Conservation (phyloP, 2,329 filamentous ascomycete genomes). For the Tolypocladium ophioglossoides region DNA sequence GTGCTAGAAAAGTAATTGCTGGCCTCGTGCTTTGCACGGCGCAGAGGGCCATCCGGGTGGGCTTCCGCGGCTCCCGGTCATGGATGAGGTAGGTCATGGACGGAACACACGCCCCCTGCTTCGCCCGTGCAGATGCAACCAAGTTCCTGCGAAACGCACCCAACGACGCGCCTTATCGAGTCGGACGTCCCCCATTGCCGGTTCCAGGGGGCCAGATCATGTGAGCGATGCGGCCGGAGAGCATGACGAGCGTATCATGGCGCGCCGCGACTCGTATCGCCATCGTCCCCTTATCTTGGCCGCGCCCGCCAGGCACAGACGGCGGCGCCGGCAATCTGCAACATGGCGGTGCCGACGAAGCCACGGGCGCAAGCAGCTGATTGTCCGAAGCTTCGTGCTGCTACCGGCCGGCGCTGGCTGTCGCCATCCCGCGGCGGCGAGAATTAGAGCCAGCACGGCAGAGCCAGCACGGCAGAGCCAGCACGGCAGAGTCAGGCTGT, state of each 20-base stretch:
- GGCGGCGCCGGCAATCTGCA: neutral
- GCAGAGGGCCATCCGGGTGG: no score
- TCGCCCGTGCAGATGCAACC: neutral
- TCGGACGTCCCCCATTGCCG: neutral
- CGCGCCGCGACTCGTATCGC: neutral
- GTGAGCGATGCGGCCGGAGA: no score
- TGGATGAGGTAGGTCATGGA: no score
- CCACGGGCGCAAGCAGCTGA: neutral
- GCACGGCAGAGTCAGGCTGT: no score
- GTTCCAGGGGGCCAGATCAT: neutral
- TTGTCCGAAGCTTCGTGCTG: neutral
- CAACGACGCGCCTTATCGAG: neutral
- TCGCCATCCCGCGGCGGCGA: neutral
- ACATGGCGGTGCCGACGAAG: neutral
- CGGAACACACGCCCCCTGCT: no score
- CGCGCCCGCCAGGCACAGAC: neutral
- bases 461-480: no score
- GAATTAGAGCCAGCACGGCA: no score
- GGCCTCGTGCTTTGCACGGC: no score
- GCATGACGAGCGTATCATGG: neutral
- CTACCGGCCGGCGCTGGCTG: neutral
- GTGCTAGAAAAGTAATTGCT: no score
- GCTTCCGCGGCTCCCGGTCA: no score
- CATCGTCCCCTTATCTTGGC: neutral
- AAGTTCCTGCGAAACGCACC: neutral